Evolutionary conservation across 495 filamentous ascomycete genomes (phyloP).

Genomic region (Neurospora tetrasperma): DNA sequence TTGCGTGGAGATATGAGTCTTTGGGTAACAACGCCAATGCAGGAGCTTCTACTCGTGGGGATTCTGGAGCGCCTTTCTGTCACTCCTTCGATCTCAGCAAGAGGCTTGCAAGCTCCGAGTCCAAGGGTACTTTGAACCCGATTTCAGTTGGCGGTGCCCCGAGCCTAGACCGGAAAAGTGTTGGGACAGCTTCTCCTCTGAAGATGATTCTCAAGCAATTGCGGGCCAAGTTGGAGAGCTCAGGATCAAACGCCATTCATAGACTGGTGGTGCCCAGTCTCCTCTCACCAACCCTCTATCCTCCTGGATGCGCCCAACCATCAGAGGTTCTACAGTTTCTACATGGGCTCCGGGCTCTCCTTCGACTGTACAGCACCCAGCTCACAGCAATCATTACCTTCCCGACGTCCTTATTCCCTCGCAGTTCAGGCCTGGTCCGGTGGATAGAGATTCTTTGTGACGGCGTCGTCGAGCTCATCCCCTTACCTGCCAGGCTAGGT

Average conservation of each 20-base stretch:
- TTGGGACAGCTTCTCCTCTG: constrained; percentile 44
- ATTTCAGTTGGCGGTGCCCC: constrained; percentile 30
- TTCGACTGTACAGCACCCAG: constrained; percentile 52
- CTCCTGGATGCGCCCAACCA: constrained; percentile 54
- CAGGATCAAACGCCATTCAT: constrained; percentile 55
- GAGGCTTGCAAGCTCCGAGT: constrained; percentile 51
- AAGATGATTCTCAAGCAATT: constrained; percentile 52
- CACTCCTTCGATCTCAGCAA: constrained; percentile 88
- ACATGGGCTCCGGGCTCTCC: constrained; percentile 64
- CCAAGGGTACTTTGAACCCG: constrained; percentile 35
- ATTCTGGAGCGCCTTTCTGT: constrained; percentile 49
- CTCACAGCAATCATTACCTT: constrained; percentile 70
- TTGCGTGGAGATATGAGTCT: constrained; percentile 93
- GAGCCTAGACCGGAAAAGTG: constrained; percentile 5
- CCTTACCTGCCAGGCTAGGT: constrained; percentile 61
- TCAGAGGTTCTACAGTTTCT: constrained; percentile 71
- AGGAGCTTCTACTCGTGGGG: constrained; percentile 45
- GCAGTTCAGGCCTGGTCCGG: constrained; percentile 64
- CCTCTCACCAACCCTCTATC: constrained; percentile 74
- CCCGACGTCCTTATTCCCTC: constrained; percentile 71
- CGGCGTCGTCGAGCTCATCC: constrained; percentile 79
- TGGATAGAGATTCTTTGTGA: constrained; percentile 85
- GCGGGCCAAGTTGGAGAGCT: constrained; percentile 43
- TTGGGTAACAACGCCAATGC: constrained; percentile 50
- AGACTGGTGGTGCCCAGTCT: constrained; percentile 75